Base-by-base conservation (phyloP, 495 filamentous ascomycete species). In the Penicillium simplicissimum region DNA sequence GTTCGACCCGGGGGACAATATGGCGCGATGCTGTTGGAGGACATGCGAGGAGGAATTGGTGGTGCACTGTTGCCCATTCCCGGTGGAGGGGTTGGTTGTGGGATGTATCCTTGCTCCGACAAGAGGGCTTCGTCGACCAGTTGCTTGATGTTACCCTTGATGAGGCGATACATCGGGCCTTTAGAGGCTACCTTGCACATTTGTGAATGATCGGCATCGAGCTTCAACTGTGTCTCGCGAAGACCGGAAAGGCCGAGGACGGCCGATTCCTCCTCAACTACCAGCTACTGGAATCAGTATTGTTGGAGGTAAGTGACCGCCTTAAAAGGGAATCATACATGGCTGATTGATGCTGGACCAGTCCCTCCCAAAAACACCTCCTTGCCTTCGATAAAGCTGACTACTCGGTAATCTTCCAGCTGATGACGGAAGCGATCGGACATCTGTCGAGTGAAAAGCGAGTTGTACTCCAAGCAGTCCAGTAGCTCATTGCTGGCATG, bases 321-420 rank as follows among this genome's bases (percentile, higher is more conserved):
- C 2, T n/a, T 4, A 2, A n/a, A 5, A 1, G 13, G 7, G 15
- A 1, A 5, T 36, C n/a, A 64, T 60, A 75, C 73, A 67, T 76
- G 72, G 48, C 71, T 72, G 14, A 76, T 33, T 19, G 70, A 77
- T 1, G 72, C 67, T 10, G 74, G 71, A 4, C 70, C 71, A 13
- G 59, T 36, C 23, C 74, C 74, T 35, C 65, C 74, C 35, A 77
- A 38, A 6, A 74, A 65, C 10, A 77, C 73, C 49, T 75, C 70
- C 37, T 77, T 75, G 1, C 75, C 77, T 59, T 81, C 78, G 31
- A 79, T 73, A 55, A 81, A 79, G 35, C 71, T 79, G 33, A 80
- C 49, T 8, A 79, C 71, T 2, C 71, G 69, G 47, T 76, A 78
- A 51, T 77, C 73, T 31, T 76, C 74, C 3, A 78, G 67, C 40